Base-by-base conservation (phyloP, 2,329 filamentous ascomycete genomes). In the Colletotrichum sansevieriae region DNA sequence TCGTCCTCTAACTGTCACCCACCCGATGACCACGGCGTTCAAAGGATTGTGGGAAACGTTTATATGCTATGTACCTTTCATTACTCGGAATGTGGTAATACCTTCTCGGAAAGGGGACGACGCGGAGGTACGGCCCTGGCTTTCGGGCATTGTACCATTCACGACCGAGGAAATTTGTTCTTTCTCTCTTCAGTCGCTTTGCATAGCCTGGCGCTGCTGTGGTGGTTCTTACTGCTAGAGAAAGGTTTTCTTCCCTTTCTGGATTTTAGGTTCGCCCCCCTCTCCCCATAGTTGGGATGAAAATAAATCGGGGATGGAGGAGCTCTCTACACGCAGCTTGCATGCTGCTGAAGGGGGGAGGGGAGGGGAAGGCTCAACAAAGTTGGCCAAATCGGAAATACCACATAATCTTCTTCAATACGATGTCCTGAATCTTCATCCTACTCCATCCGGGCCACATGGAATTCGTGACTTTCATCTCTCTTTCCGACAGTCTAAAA, bases 171-270 rank as follows among this genome's bases (percentile, higher is more conserved):
- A 43, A 35, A 20, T 20, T 58, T 55, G n/a, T 20, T 37, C n/a
- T 52, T 39, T 3, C 12, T 29, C 47, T 43, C 18, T 35, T 12
- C 47, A 46, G 25, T 22, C 29, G 25, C 56, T 60, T 52, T 18
- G 63, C 56, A 63, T 46, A 62, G 52, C 43, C n/a, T 43, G 63
- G 29, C 44, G 55, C 54, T 35, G 44, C 20, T n/a, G n/a, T n/a
- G 49, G 49, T 52, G 43, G 13, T 41, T 39, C 29, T 39, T 12
- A 41, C 35, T 8, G 10, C 46, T 20, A 43, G 13, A 51, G 15
- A 65, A 35, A 49, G 35, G 20, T 3, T 29, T 29, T 29, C 6
- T 25, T 25, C 6, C 6, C 6, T 25, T 25, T 25, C 6, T 25
- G 25, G 18, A 18, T 18, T 22, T 22, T 22, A 4, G 25, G 25